Evolutionary conservation across 1,284 basidiomycete species (phyloP).

Genomic region (Leccinum subatratum): DNA sequence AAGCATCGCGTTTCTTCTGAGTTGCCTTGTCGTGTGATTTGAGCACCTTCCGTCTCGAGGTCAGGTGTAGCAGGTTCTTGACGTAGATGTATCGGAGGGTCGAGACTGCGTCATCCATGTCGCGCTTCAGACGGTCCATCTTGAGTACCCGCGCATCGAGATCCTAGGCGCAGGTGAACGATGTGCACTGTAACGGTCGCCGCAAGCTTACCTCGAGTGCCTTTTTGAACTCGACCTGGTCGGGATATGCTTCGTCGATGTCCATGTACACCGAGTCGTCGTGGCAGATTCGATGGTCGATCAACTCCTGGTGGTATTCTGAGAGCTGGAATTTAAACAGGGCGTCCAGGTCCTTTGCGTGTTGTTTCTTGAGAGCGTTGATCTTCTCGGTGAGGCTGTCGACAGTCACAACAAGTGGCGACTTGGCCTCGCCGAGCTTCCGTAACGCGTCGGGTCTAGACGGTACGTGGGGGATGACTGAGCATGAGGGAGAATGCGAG

Average conservation of each 20-base stretch:
- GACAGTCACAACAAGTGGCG: conserved; percentile 25
- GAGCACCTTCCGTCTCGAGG: conserved; percentile 27
- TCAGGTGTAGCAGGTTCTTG: conserved; percentile 34
- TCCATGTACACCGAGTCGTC: conserved; percentile 33
- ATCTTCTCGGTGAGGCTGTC: conserved; percentile 35
- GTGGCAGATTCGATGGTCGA: conserved; percentile 33
- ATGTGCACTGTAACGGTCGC: neutral
- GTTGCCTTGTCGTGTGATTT: conserved; percentile 32
- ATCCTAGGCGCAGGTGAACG: conserved; percentile 17
- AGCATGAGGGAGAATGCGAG: neutral
- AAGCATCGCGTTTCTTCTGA: conserved; percentile 37
- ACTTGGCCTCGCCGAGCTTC: conserved; percentile 20
- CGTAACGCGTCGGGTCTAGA: conserved; percentile 21
- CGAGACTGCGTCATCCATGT: conserved; percentile 38
- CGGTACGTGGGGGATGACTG: neutral
- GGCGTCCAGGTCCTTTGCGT: conserved; percentile 40
- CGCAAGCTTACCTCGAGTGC: conserved; percentile 27
- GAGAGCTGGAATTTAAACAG: conserved; percentile 41
- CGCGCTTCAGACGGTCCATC: conserved; percentile 21
- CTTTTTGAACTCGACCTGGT: conserved; percentile 24
- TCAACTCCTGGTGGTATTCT: conserved; percentile 39
- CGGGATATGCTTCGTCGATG: conserved; percentile 28
- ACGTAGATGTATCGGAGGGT: conserved; percentile 43
- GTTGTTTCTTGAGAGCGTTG: conserved; percentile 35
- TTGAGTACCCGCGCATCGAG: conserved; percentile 27